Evolutionary conservation across 441 rosid species (phyloP).

Genomic region (Gossypium davidsonii): DNA sequence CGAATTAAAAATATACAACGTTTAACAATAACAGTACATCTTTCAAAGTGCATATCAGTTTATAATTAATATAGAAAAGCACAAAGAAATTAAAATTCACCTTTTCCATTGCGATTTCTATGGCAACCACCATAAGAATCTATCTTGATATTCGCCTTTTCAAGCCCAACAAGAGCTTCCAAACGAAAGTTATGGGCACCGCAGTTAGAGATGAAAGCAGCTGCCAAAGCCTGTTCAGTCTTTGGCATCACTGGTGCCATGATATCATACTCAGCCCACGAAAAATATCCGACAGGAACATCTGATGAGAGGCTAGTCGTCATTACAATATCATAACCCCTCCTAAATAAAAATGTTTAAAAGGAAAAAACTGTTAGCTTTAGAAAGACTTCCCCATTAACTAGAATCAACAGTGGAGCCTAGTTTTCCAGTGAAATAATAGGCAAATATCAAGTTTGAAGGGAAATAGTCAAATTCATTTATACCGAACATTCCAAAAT

Average conservation of each 20-base stretch:
- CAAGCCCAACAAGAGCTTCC: conserved; percentile 70
- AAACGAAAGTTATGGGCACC: conserved; percentile 73
- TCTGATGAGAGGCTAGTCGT: conserved; percentile 93
- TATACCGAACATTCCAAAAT: not conserved
- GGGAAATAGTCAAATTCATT: not conserved
- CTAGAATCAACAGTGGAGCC: not conserved
- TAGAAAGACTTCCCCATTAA: not conserved
- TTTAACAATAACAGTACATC: not conserved
- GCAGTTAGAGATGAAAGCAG: conserved; percentile 89
- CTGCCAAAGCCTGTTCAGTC: conserved; percentile 78
- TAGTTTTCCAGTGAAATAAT: not conserved
- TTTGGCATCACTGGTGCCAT: conserved; percentile 82
- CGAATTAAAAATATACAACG: not conserved
- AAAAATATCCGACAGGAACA: conserved; percentile 91
- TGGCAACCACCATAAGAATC: conserved; percentile 90
- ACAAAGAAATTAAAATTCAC: conserved; percentile 23
- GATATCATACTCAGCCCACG: conserved; percentile 91
- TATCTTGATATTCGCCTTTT: conserved; percentile 42
- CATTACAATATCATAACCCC: conserved; percentile 68
- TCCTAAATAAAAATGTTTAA: conserved; percentile 35
- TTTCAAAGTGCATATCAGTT: not conserved
- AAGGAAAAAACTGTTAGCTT: conserved; percentile 7
- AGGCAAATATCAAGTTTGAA: not conserved
- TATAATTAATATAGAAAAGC: conserved; percentile 6
- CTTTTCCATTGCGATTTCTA: conserved; percentile 58